Percentiles rank a stretch among this genome's conserved stretches.
Conservation (phyloP, 1,284 basidiomycete genomes). For the Vanrija sp. region DNA sequence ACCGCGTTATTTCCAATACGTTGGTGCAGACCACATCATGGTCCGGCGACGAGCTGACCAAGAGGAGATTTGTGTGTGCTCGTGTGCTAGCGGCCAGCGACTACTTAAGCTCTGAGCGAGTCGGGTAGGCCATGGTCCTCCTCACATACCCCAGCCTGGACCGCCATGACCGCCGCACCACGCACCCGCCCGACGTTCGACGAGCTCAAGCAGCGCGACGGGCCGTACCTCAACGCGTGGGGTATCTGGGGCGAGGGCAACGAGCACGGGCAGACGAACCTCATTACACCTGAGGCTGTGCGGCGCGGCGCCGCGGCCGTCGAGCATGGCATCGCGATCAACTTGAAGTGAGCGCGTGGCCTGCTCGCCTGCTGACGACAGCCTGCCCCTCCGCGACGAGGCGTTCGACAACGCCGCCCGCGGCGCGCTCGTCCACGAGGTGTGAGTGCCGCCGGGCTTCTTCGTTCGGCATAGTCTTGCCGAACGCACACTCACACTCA, state of each 20-base stretch:
- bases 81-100: no score
- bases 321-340: slow-evolving; percentile 31
- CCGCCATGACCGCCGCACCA: no score
- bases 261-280: slow-evolving; percentile 34
- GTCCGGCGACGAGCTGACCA: no score
- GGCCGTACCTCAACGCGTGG: slow-evolving; percentile 38
- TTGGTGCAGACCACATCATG: no score
- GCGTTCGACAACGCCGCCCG: neutral
- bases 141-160: no score
- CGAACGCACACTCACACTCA: neutral
- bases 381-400: neutral
- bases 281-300: slow-evolving; percentile 31
- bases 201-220: slow-evolving; percentile 21
- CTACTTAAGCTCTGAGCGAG: no score
- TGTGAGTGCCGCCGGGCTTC: neutral
- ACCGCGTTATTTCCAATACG: no score
- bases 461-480: no score
- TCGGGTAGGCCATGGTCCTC: no score
- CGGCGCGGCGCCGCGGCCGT: slow-evolving; percentile 29
- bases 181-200: slow-evolving; percentile 10
- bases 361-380: neutral
- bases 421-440: neutral
- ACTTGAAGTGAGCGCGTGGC: slow-evolving; percentile 27
- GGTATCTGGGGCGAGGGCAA: slow-evolving; percentile 28
- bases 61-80: no score